Conservation (phyloP, 2,329 filamentous ascomycete species). For the Xylaria polymorpha region DNA sequence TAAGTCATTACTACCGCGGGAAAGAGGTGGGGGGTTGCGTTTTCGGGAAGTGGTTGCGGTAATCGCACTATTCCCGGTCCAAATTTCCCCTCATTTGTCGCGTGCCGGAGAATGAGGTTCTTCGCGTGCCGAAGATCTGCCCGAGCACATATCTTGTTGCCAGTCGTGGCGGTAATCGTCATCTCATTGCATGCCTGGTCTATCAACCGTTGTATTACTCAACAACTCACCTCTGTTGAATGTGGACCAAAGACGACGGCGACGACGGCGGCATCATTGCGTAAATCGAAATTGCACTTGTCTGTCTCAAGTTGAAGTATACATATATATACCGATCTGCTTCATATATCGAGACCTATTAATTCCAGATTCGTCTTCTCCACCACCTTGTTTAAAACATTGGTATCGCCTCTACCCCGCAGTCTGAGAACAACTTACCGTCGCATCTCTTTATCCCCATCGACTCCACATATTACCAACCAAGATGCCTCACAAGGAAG, state of each 20-base stretch:
- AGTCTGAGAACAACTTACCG: neutral
- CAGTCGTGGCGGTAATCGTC: neutral
- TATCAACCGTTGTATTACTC: neutral
- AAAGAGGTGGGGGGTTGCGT: neutral
- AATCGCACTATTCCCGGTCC: neutral
- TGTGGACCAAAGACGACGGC: neutral
- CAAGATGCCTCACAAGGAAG: slow-evolving; percentile 46
- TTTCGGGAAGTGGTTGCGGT: neutral
- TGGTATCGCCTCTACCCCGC: neutral
- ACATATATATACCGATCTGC: neutral
- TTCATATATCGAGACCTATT: neutral
- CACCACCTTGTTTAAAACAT: neutral
- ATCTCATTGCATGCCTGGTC: neutral
- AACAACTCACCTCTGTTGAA: neutral
- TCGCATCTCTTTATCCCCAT: neutral
- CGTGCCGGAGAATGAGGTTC: neutral
- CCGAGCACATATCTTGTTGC: neutral
- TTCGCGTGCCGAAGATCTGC: slow-evolving; percentile 12
- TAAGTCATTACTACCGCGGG: neutral
- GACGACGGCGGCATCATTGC: neutral
- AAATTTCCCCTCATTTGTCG: slow-evolving; percentile 19
- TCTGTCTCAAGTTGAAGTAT: neutral
- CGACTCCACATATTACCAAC: neutral
- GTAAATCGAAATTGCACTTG: neutral
- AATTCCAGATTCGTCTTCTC: neutral